Evolutionary conservation across 2,329 filamentous ascomycete species (phyloP), one percentile per base, ranked within the genome.

Genomic region (Neurospora sp.): DNA sequence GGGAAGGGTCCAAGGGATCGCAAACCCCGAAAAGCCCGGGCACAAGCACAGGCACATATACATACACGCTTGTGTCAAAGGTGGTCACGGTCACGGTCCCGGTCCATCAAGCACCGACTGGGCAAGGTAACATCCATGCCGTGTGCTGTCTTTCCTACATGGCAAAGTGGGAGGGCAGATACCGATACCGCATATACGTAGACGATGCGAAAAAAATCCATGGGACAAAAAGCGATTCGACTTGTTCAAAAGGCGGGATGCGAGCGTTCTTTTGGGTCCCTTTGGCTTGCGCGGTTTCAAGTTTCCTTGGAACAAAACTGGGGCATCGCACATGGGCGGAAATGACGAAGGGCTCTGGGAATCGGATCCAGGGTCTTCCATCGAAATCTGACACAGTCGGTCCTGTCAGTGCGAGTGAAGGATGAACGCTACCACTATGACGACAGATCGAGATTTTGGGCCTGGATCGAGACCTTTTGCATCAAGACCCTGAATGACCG

Each of bases 381-480:
- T 62, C 46, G 52, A 65, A 40, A 65, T 68, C 39, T 67, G 65
- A 67, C 66, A 36, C 66, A n/a, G 69, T 33, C 46, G 23, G 46
- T 28, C n/a, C 17, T 17, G 23, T 57, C 19, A 28, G 6, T 33
- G 46, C 33, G 46, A 28, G 6, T 33, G 67, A 39, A 41, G 52
- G 65, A 68, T 69, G 71, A 70, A 57, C 69, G 62, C 66, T 68
- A 69, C 70, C 69, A 72, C 71, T 72, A 65, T 70, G 67, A 70
- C 52, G 41, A 46, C 39, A 37, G 74, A 75, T 75, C 73, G 72
- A 71, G 66, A 39, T 71, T 74, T 75, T 73, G 52, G 71, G 68
- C 33, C 66, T 40, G 69, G 72, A 75, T 75, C 74, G 74, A 73
- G 69, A 71, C 73, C 43, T 12, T 46, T 17, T 57, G 23, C 46